These are phyloP conservation scores for Talaromyces sp. DNA, from an alignment of 2,329 filamentous ascomycete species.

Conservation along the genomic window DNA sequence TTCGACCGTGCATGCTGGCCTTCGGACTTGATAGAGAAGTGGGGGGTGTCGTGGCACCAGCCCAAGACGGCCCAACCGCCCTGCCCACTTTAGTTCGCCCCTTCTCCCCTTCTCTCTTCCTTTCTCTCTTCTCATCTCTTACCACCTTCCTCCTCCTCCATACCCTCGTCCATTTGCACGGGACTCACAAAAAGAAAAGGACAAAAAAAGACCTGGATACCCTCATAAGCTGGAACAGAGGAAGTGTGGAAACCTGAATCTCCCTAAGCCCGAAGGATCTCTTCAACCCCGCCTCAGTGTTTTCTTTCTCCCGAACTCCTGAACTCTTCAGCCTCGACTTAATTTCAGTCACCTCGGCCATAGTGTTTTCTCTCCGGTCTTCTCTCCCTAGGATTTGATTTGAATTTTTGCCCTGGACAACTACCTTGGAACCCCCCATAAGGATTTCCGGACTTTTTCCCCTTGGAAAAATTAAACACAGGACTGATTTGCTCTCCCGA, in stretches of 20 bases:
- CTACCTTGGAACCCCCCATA: constrained; percentile 17
- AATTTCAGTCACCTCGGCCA: constrained; percentile 12
- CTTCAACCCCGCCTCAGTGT: constrained; percentile 8
- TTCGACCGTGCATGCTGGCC: constrained; percentile 31
- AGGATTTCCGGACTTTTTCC: constrained; percentile 9
- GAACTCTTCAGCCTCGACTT: constrained; percentile 15
- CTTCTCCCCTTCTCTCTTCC: constrained; percentile 31
- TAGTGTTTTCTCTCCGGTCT: background rate
- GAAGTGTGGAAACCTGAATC: background rate
- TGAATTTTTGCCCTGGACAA: constrained; percentile 22
- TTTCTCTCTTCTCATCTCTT: constrained; percentile 11
- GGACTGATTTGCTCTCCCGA: constrained; percentile 18
- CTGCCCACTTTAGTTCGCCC: constrained; percentile 37
- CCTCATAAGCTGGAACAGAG: background rate
- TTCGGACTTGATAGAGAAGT: constrained; percentile 28
- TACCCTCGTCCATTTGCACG: constrained; percentile 3
- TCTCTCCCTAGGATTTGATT: constrained; percentile 9
- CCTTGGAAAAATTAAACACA: constrained; percentile 8
- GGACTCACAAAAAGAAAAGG: background rate
- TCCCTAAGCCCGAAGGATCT: constrained; percentile 2
- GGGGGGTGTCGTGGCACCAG: constrained; percentile 48
- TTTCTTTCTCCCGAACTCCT: constrained; percentile 1
- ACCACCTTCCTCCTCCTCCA: constrained; percentile 10
- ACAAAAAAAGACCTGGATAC: background rate
- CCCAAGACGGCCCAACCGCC: constrained; percentile 44